These are phyloP conservation scores for Triadica sebifera DNA, from an alignment of 345 rosid species.

Conservation along the genomic window DNA sequence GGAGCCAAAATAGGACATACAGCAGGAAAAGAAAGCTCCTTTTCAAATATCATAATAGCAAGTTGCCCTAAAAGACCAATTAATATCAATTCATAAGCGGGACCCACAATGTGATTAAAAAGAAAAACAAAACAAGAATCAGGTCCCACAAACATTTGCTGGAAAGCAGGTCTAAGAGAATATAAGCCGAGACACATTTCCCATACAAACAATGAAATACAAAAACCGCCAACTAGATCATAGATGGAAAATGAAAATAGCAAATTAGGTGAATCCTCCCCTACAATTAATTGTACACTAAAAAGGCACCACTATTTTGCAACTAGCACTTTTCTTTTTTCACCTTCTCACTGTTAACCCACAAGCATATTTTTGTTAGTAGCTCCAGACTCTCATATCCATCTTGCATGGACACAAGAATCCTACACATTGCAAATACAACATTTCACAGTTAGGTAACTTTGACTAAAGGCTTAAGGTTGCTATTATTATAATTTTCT, in stretches of 20 bases:
- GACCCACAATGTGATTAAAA: conserved; percentile 28
- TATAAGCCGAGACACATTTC: conserved; percentile 20
- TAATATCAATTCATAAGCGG: conserved; percentile 21
- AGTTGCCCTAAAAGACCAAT: conserved; percentile 11
- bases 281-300: not conserved
- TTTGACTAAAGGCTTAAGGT: not conserved
- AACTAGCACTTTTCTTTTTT: not conserved
- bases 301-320: not conserved
- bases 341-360: conserved; percentile 8
- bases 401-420: not conserved
- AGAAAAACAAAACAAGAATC: not conserved
- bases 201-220: conserved; percentile 7
- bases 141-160: conserved; percentile 39
- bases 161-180: conserved; percentile 45
- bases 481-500: not conserved
- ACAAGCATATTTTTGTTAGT: not conserved
- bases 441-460: not conserved
- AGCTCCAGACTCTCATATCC: not conserved
- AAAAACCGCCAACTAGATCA: not conserved
- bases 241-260: not conserved
- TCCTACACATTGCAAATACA: not conserved
- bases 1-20: not conserved
- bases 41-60: conserved; percentile 9
- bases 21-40: conserved; percentile 9
- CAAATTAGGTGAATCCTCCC: not conserved